These are phyloP conservation scores for Mycena haematopus DNA, from an alignment of 768 basidiomycete species.

Conservation along the genomic window DNA sequence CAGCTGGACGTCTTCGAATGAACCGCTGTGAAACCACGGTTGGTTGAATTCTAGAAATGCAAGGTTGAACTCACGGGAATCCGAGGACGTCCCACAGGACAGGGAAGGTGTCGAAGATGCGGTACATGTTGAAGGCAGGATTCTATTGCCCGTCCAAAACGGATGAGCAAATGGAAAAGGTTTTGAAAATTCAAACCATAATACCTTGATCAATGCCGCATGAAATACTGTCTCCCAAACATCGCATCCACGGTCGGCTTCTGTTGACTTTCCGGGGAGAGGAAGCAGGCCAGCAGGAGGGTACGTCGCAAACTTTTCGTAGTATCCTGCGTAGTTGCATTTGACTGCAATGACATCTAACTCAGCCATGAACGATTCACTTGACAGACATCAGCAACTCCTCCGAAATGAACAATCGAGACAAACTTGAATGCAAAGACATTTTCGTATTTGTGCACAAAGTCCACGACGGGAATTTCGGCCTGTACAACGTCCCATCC, in stretches of 20 bases:
- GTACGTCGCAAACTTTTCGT: slow-evolving; percentile 65
- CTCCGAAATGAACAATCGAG: background rate
- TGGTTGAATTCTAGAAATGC: background rate
- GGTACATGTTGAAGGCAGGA: slow-evolving; percentile 80
- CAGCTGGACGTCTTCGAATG: slow-evolving; percentile 57
- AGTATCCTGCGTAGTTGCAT: slow-evolving; percentile 73
- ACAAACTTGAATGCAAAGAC: slow-evolving; percentile 77
- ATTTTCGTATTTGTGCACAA: slow-evolving; percentile 74
- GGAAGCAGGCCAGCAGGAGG: slow-evolving; percentile 74
- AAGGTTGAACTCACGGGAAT: slow-evolving; percentile 61
- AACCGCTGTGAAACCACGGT: slow-evolving; percentile 48
- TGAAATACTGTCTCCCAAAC: slow-evolving; percentile 72
- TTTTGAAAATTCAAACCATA: background rate
- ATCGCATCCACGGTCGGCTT: slow-evolving; percentile 60
- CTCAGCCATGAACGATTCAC: slow-evolving; percentile 65
- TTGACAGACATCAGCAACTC: slow-evolving; percentile 32
- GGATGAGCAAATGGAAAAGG: background rate
- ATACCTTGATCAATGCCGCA: slow-evolving; percentile 50
- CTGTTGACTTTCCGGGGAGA: slow-evolving; percentile 62
- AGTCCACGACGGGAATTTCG: slow-evolving; percentile 77
- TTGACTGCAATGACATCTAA: slow-evolving; percentile 56
- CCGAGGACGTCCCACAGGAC: slow-evolving; percentile 82
- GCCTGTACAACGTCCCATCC: slow-evolving; percentile 70
- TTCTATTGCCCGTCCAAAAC: slow-evolving; percentile 47
- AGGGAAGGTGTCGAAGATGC: slow-evolving; percentile 79